phyloP scores from a whole-genome alignment of 345 rosid genomes.

The Citrus mangshanensis region DNA sequence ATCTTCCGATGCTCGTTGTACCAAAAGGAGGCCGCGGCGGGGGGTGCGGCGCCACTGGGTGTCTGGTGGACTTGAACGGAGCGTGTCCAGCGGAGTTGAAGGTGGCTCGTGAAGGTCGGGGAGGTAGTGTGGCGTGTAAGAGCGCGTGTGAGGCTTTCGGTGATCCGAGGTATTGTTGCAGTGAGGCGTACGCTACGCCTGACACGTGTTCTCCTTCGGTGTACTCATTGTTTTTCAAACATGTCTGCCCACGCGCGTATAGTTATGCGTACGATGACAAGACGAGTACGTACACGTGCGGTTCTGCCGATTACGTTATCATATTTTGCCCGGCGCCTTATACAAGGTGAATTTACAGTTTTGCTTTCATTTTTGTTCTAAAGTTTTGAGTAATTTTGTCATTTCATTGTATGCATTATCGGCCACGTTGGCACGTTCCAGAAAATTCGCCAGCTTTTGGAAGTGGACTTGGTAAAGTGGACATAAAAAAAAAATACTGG shows the following conservation, averaged over 20 bases:
- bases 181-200: slow-evolving; percentile 67
- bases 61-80: slow-evolving; percentile 75
- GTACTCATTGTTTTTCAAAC: slow-evolving; percentile 67
- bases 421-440: slow-evolving; percentile 12
- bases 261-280: slow-evolving; percentile 88
- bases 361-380: background rate
- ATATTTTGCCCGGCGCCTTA: slow-evolving; percentile 89
- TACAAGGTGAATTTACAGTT: slow-evolving; percentile 51
- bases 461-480: background rate
- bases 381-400: background rate
- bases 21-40: slow-evolving; percentile 48
- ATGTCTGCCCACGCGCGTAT: slow-evolving; percentile 87
- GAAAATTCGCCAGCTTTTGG: slow-evolving; percentile 7
- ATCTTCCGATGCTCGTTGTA: slow-evolving; percentile 59
- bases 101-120: slow-evolving; percentile 30
- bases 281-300: slow-evolving; percentile 88
- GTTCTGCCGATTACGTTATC: slow-evolving; percentile 58
- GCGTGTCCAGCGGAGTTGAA: slow-evolving; percentile 66
- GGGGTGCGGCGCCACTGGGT: slow-evolving; percentile 80
- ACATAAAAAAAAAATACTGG: background rate
- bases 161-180: slow-evolving; percentile 72
- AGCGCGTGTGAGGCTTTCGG: slow-evolving; percentile 94
- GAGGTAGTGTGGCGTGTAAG: slow-evolving; percentile 51
- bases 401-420: background rate
- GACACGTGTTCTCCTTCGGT: slow-evolving; percentile 73